These are phyloP conservation scores for Solanum arcanum DNA, from an alignment of 257 asterid species.

Conservation along the genomic window DNA sequence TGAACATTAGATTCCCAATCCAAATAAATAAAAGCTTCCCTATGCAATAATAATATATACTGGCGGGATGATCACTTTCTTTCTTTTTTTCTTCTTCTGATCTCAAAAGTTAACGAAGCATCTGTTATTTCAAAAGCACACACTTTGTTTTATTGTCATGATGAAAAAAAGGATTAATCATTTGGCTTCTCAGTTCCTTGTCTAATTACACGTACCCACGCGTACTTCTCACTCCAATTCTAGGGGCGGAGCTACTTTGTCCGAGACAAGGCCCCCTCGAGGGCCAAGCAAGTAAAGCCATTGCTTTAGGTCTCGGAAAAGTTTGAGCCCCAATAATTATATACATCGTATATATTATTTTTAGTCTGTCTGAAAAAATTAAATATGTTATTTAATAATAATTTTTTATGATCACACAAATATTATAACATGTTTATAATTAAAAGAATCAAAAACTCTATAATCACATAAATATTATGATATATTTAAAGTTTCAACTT, in stretches of 20 bases:
- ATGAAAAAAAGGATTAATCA: neutral
- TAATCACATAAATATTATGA: neutral
- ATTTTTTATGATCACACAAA: neutral
- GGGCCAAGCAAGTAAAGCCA: neutral
- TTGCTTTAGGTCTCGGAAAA: neutral
- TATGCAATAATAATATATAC: neutral
- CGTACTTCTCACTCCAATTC: neutral
- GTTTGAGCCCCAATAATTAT: neutral
- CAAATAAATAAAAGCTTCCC: constrained; percentile 1
- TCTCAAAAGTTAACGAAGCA: neutral
- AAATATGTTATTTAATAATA: neutral
- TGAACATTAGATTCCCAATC: constrained; percentile 56
- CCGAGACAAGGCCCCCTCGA: neutral
- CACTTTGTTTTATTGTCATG: neutral
- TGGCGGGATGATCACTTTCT: neutral
- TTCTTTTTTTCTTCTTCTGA: neutral
- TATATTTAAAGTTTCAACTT: neutral
- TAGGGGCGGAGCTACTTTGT: neutral
- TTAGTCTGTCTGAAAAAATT: neutral
- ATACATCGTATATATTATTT: neutral
- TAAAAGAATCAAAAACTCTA: too few relatives aligned
- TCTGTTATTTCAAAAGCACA: neutral
- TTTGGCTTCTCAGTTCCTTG: neutral
- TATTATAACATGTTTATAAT: neutral
- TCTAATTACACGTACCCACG: neutral